These are phyloP conservation scores for Fistulifera pelliculosa DNA, from an alignment of 108 stramenopile genomes.

Conservation along the genomic window DNA sequence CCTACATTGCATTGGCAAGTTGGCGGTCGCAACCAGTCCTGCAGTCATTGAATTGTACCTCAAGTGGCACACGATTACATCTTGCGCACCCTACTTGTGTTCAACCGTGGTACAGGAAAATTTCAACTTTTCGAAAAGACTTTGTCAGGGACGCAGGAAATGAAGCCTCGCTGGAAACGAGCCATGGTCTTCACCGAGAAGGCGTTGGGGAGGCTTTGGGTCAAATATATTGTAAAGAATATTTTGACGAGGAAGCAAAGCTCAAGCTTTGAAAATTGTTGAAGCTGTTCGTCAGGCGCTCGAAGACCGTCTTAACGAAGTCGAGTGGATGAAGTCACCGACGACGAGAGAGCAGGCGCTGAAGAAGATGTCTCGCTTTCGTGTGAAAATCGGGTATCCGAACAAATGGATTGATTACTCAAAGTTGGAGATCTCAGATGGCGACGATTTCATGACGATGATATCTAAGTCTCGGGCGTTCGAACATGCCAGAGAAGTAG, in stretches of 20 bases:
- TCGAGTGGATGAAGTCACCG: conserved; percentile 80
- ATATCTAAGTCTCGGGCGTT: conserved; percentile 48
- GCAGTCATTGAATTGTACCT: conserved; percentile 39
- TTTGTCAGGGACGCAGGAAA: conserved; percentile 56
- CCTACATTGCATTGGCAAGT: conserved; percentile 32
- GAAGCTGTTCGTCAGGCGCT: conserved; percentile 66
- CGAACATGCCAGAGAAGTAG: conserved; percentile 39
- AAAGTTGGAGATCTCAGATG: conserved; percentile 22
- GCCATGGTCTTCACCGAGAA: conserved; percentile 64
- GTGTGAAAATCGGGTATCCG: conserved; percentile 77
- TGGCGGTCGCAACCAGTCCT: conserved; percentile 24
- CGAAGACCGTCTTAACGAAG: conserved; percentile 70
- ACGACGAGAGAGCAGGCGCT: conserved; percentile 51
- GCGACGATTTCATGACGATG: conserved; percentile 49
- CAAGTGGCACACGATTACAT: conserved; percentile 33
- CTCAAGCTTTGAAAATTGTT: conserved; percentile 52
- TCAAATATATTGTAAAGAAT: conserved; percentile 59
- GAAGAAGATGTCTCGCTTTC: conserved; percentile 68
- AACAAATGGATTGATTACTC: conserved; percentile 76
- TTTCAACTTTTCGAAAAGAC: conserved; percentile 64
- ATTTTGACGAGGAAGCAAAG: conserved; percentile 66
- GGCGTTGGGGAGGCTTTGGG: conserved; percentile 76
- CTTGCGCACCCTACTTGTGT: conserved; percentile 47
- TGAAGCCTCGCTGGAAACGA: conserved; percentile 78
- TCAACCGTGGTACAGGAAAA: conserved; percentile 44